Conservation (phyloP, 768 basidiomycete species). For the Suillus hirtellus region DNA sequence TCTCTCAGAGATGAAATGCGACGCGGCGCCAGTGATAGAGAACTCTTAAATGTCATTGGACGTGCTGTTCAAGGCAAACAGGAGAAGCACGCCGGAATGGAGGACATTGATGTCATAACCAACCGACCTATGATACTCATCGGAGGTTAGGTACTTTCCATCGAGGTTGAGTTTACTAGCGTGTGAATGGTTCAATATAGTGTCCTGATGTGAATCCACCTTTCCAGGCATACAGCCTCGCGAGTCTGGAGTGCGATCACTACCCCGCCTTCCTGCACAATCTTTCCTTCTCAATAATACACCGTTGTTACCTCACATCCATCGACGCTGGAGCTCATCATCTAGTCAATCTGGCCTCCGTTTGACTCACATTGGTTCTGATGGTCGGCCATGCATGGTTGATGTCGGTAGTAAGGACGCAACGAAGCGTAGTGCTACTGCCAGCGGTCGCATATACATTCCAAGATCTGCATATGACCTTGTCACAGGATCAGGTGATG, state of each 20-base stretch:
- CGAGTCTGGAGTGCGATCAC: conserved; percentile 9
- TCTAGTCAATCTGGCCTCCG: conserved; percentile 11
- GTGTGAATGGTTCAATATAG: not conserved
- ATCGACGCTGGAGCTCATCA: conserved; percentile 26
- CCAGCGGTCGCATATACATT: conserved; percentile 71
- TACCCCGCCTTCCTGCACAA: conserved; percentile 4
- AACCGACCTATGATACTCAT: conserved; percentile 93
- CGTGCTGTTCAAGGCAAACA: conserved; percentile 70
- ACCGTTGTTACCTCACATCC: conserved; percentile 6
- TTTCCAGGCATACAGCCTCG: conserved; percentile 13
- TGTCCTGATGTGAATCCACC: conserved; percentile 3
- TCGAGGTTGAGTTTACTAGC: conserved; percentile 14
- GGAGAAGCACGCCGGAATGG: conserved; percentile 85
- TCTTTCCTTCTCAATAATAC: not conserved
- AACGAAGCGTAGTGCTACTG: conserved; percentile 71
- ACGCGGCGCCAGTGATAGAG: conserved; percentile 59
- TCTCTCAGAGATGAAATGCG: conserved; percentile 79
- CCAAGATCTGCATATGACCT: conserved; percentile 65
- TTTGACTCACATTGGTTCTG: conserved; percentile 74
- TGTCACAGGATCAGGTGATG: conserved; percentile 38
- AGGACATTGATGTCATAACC: conserved; percentile 69
- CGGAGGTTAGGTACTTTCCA: conserved; percentile 75
- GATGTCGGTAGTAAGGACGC: conserved; percentile 64
- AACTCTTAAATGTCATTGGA: conserved; percentile 60
- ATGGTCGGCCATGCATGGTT: conserved; percentile 83